These are phyloP conservation scores for Ophiocytium majus DNA, from an alignment of 352 stramenopile genomes.

Conservation along the genomic window DNA sequence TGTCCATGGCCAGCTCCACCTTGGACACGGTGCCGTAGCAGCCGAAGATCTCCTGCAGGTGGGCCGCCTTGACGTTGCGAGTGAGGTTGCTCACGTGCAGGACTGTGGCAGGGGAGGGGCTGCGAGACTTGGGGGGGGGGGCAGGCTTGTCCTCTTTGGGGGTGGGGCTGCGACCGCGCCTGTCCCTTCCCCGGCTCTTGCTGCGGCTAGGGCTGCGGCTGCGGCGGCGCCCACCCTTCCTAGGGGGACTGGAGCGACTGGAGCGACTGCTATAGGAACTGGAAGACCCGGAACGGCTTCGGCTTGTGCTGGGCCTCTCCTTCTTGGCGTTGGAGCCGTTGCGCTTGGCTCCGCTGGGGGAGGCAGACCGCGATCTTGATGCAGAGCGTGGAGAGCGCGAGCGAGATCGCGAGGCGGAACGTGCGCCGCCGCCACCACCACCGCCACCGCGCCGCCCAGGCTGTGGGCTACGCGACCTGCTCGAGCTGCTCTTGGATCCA, in stretches of 20 bases:
- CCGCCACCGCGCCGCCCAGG: too few relatives aligned
- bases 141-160: background rate
- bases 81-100: slow-evolving; percentile 57
- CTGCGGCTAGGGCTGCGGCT: background rate
- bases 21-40: slow-evolving; percentile 56
- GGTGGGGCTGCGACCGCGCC: background rate
- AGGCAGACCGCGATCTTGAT: too few relatives aligned
- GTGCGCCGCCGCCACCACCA: too few relatives aligned
- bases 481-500: too few relatives aligned
- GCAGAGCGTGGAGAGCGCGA: too few relatives aligned
- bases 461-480: too few relatives aligned
- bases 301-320: background rate
- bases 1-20: slow-evolving; percentile 57
- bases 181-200: background rate
- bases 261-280: background rate
- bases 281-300: slow-evolving; percentile 27
- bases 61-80: slow-evolving; percentile 55
- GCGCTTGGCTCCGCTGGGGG: too few relatives aligned
- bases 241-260: slow-evolving; percentile 21
- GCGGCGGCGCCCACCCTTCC: slow-evolving; percentile 1
- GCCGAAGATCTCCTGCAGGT: slow-evolving; percentile 56
- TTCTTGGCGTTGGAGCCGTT: slow-evolving; percentile 10
- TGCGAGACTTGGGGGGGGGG: slow-evolving; percentile 31
- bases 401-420: too few relatives aligned
- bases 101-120: slow-evolving; percentile 53